Evolutionary conservation across 2,329 filamentous ascomycete species (phyloP).

Genomic region (Arthrinium phaeospermum): DNA sequence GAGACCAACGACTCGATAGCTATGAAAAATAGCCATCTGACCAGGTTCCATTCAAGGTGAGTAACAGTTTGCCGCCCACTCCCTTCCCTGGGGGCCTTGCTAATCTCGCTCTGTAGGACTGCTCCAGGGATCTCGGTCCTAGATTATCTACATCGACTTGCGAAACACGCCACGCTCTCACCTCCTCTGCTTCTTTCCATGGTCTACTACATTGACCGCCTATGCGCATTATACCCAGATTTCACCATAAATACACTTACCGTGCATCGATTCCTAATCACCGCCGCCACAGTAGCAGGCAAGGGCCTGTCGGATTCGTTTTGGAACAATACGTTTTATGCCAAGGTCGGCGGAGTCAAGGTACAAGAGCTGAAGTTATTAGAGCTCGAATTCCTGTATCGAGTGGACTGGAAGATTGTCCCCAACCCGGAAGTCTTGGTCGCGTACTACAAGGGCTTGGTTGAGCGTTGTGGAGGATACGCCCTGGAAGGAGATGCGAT

Average conservation of each 20-base stretch:
- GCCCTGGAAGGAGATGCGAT: conserved; percentile 47
- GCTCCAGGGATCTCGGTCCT: conserved; percentile 90
- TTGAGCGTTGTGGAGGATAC: conserved; percentile 69
- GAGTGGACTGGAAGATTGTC: conserved; percentile 96
- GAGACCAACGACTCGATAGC: conserved; percentile 89
- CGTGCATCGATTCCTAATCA: conserved; percentile 96
- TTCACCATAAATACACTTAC: conserved; percentile 97
- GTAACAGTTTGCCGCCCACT: conserved; percentile 23
- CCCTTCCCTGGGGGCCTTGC: not conserved
- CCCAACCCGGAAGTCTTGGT: conserved; percentile 92
- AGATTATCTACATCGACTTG: conserved; percentile 91
- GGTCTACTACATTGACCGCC: conserved; percentile 97
- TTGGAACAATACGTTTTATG: conserved; percentile 98
- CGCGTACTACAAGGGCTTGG: conserved; percentile 89
- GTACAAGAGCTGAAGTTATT: conserved; percentile 87
- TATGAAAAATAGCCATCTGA: conserved; percentile 83
- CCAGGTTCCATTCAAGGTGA: conserved; percentile 92
- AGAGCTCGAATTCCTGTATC: conserved; percentile 90
- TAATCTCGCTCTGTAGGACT: conserved; percentile 46
- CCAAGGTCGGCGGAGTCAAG: conserved; percentile 89
- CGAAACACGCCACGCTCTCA: conserved; percentile 90
- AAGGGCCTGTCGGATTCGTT: conserved; percentile 97
- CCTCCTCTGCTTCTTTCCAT: conserved; percentile 95
- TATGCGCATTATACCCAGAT: conserved; percentile 89
- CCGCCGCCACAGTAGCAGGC: conserved; percentile 91